A percentile compares a stretch with the other conserved stretches of the same genome.
These are phyloP conservation scores for Maudiozyma barnettii DNA, from an alignment of 805 yeast genomes.

Conservation along the genomic window DNA sequence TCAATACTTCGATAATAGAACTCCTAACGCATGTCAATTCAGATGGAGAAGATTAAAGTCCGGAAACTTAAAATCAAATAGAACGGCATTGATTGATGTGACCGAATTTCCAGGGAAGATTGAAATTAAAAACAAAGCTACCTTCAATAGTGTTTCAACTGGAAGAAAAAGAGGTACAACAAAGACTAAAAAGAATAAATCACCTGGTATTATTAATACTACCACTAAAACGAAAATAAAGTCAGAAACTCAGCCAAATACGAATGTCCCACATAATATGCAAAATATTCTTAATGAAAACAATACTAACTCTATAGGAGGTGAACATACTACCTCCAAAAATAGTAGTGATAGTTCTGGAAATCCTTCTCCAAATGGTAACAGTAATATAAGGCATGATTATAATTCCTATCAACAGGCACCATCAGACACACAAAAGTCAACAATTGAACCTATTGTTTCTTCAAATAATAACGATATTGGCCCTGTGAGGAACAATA, in stretches of 20 bases:
- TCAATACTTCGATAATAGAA: constrained; percentile 64
- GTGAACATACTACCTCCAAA: neutral
- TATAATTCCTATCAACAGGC: neutral
- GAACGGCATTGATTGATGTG: constrained; percentile 20
- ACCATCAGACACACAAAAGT: neutral
- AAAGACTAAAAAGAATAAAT: neutral
- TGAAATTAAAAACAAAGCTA: constrained; percentile 4
- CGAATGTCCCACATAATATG: too few species aligned
- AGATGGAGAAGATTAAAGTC: constrained; percentile 70
- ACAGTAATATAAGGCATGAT: neutral
- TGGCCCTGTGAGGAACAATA: neutral
- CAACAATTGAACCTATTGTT: neutral
- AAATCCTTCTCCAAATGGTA: neutral
- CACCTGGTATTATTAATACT: neutral
- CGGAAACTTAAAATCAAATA: constrained; percentile 32
- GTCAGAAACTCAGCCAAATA: neutral
- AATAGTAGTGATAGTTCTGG: neutral
- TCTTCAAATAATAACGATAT: neutral
- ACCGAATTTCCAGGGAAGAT: constrained; percentile 13
- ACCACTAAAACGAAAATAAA: neutral
- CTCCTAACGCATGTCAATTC: constrained; percentile 84
- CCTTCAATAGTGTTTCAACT: neutral
- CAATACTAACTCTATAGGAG: neutral
- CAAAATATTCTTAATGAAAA: neutral
- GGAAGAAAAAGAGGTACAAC: neutral